Base-by-base conservation (phyloP, 208 protist species). In the Crithidia thermophila region DNA sequence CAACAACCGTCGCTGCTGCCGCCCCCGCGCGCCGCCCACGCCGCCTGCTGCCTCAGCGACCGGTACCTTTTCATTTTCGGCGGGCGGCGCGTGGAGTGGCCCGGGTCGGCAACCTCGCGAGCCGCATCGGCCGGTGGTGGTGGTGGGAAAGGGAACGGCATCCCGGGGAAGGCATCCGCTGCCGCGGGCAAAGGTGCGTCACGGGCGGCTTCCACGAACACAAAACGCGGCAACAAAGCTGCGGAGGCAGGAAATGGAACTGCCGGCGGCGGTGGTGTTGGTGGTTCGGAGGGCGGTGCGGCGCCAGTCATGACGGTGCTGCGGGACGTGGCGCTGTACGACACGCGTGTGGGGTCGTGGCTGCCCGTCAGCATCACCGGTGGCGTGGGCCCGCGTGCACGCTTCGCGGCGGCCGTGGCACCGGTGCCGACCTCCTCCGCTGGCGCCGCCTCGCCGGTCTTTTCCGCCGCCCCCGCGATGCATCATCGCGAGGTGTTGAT, bases 41-140 rank as follows among this genome's bases (percentile, higher is more conserved):
- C 78, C 18, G 80, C 84, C n/a, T 80, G 75, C 52, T 60, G 67
- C 40, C 74, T 95, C 27, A 55, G 64, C 27, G 63, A 85, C n/a
- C 84, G 87, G 4, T 91, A 84, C 67, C 67, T 95, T 30, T 45
- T 93, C 43, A 43, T 93, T 30, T 73, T 85, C 36, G 84, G 90
- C 40, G 90, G 90, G 14, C 81, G 86, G 6, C 74, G 81, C 37
- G 59, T 90, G 37, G 52, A 59, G 14, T 51, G 58, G 27, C 66
- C 56, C 14, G 31, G 27, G n/a, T n/a, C n/a, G n/a, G n/a, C n/a
- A n/a, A n/a, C n/a, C n/a, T n/a, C n/a, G n/a, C n/a, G n/a, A n/a
- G n/a, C n/a, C n/a, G n/a, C n/a, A n/a, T n/a, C n/a, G n/a, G n/a
- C n/a, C n/a, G n/a, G n/a, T n/a, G n/a, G n/a, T n/a, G 33, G 27